phyloP scores from a whole-genome alignment of 1,139 yeast species.

The Arxiozyma bovina region DNA sequence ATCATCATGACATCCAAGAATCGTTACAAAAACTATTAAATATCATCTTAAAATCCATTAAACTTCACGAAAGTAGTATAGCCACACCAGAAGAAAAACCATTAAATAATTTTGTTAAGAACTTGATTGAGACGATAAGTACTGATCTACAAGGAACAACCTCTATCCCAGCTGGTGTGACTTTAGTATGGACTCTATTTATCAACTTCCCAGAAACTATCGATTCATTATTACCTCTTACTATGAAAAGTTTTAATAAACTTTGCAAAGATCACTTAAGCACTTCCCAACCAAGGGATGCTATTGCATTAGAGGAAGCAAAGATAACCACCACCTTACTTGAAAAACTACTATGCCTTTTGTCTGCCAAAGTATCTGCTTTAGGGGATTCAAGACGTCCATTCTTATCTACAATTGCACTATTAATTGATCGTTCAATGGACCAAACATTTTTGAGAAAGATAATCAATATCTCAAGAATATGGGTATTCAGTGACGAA shows the following conservation, averaged over 20 bases:
- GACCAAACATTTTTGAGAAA: slow-evolving; percentile 68
- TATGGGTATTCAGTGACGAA: slow-evolving; percentile 86
- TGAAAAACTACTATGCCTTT: slow-evolving; percentile 67
- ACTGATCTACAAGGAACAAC: slow-evolving; percentile 78
- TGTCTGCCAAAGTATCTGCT: slow-evolving; percentile 70
- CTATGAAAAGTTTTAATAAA: slow-evolving; percentile 82
- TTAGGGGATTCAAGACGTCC: slow-evolving; percentile 91
- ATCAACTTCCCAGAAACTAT: slow-evolving; percentile 63
- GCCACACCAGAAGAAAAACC: slow-evolving; percentile 46
- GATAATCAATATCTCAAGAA: slow-evolving; percentile 69
- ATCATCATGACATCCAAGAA: slow-evolving; percentile 77
- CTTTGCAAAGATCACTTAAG: slow-evolving; percentile 83
- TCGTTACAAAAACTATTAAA: slow-evolving; percentile 67
- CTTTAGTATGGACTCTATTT: slow-evolving; percentile 75
- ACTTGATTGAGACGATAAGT: slow-evolving; percentile 59
- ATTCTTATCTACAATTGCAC: slow-evolving; percentile 77
- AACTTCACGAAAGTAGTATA: slow-evolving; percentile 30
- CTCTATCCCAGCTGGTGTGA: slow-evolving; percentile 87
- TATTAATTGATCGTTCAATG: slow-evolving; percentile 78
- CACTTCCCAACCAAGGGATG: slow-evolving; percentile 42
- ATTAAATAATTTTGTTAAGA: slow-evolving; percentile 52
- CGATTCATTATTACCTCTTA: slow-evolving; percentile 63
- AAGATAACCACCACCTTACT: slow-evolving; percentile 68
- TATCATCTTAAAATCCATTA: slow-evolving; percentile 56
- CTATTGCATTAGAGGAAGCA: slow-evolving; percentile 45